phyloP scores from a whole-genome alignment of 1,284 basidiomycete genomes.

The Vanrija humicola region DNA sequence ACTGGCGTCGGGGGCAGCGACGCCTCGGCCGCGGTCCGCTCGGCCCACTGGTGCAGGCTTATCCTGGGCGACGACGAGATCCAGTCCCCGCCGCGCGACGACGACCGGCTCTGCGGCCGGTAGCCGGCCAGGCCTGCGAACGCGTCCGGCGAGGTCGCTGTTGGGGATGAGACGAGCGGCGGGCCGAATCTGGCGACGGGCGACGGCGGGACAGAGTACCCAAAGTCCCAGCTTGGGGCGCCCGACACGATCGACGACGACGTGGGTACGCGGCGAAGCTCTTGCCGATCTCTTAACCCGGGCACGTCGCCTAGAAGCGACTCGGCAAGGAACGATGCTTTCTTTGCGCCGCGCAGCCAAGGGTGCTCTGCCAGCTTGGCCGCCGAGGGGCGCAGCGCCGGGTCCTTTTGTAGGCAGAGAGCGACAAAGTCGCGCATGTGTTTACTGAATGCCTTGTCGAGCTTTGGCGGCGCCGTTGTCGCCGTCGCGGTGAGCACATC shows the following conservation, averaged over 20 bases:
- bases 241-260: constrained; percentile 29
- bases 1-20: constrained; percentile 15
- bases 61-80: constrained; percentile 31
- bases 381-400: constrained; percentile 49
- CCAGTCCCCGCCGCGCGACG: constrained; percentile 12
- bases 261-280: constrained; percentile 36
- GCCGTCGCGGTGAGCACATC: constrained; percentile 10
- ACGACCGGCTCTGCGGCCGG: constrained; percentile 17
- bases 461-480: constrained; percentile 2
- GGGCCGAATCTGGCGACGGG: constrained; percentile 19
- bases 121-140: constrained; percentile 1
- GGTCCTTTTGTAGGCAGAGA: constrained; percentile 74
- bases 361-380: constrained; percentile 24
- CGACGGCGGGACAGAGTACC: constrained; percentile 27
- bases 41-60: constrained; percentile 38
- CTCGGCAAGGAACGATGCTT: constrained; percentile 32
- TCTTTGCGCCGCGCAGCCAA: constrained; percentile 35
- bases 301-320: constrained; percentile 29
- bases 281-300: constrained; percentile 33
- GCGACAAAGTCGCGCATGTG: constrained; percentile 85
- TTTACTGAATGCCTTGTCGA: constrained; percentile 55
- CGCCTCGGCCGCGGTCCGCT: constrained; percentile 17
- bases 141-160: background rate
- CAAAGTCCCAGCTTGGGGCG: constrained; percentile 42
- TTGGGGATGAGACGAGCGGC: constrained; percentile 6